Conservation (phyloP, 2,329 filamentous ascomycete species). For the Fragosphaeria purpurea region DNA sequence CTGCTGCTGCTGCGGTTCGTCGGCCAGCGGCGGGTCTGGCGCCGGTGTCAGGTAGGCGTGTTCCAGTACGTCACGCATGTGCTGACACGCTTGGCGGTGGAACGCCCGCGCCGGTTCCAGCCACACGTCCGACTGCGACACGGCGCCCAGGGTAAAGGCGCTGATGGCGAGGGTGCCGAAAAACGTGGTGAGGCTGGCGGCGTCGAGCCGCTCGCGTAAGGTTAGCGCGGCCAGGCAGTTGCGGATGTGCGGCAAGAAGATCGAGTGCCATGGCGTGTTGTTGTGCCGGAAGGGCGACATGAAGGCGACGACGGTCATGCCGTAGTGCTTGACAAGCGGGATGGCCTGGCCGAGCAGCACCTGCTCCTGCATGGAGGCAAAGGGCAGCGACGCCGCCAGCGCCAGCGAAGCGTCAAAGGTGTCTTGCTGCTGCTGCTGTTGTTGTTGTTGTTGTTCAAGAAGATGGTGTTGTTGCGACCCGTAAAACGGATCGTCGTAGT, state of each 20-base stretch:
- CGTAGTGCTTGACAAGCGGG: conserved; percentile 28
- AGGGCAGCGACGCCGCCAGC: no score
- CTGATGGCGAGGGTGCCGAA: conserved; percentile 28
- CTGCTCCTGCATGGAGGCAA: neutral
- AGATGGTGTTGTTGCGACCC: no score
- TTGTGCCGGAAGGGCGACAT: conserved; percentile 27
- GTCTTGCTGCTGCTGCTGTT: no score
- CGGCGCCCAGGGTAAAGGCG: conserved; percentile 25
- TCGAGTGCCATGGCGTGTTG: conserved; percentile 31
- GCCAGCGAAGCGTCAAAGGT: no score
- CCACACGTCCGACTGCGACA: conserved; percentile 21
- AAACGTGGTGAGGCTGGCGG: conserved; percentile 27
- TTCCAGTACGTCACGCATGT: conserved; percentile 20
- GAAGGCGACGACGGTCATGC: conserved; percentile 22
- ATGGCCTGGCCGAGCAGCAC: conserved; percentile 21
- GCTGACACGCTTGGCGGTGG: conserved; percentile 19
- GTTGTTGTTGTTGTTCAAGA: no score
- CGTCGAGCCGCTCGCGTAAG: conserved; percentile 23
- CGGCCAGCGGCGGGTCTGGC: no score
- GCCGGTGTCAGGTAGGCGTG: conserved; percentile 16
- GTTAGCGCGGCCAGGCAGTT: conserved; percentile 25
- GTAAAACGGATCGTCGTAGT: no score
- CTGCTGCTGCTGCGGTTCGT: no score
- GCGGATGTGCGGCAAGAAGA: conserved; percentile 28
- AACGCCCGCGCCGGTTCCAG: conserved; percentile 19